Percentiles rank a stretch among this genome's conserved stretches.
phyloP scores from a whole-genome alignment of 352 stramenopile genomes.

The Globisporangium carolinianum region DNA sequence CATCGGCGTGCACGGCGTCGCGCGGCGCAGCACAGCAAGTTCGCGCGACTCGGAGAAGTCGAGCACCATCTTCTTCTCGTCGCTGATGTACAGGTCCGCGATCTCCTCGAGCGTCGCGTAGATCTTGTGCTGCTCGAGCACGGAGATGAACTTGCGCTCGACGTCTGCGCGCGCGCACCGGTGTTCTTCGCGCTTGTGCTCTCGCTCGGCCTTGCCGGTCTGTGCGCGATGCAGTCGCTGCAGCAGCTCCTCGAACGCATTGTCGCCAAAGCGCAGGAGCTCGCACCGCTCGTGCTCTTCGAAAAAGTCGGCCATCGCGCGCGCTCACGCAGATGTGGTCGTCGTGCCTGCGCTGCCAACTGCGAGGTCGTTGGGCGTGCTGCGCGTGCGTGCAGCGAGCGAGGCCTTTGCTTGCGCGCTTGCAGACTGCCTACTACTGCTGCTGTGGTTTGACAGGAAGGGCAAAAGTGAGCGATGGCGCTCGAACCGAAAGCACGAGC shows the following conservation, averaged over 20 bases:
- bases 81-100: slow-evolving; percentile 54
- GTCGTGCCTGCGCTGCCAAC: background rate
- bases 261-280: slow-evolving; percentile 32
- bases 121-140: slow-evolving; percentile 48
- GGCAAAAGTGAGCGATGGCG: background rate
- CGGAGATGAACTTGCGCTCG: slow-evolving; percentile 36
- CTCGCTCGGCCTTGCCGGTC: slow-evolving; percentile 8
- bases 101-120: slow-evolving; percentile 61
- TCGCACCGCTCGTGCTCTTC: slow-evolving; percentile 34
- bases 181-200: background rate
- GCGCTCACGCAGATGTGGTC: too few relatives aligned
- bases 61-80: slow-evolving; percentile 61
- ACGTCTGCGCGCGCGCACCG: slow-evolving; percentile 1
- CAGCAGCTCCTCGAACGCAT: slow-evolving; percentile 38
- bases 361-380: background rate
- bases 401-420: too few relatives aligned
- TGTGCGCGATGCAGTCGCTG: slow-evolving; percentile 24
- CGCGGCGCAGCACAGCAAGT: slow-evolving; percentile 37
- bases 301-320: slow-evolving; percentile 10
- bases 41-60: slow-evolving; percentile 67
- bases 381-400: too few relatives aligned
- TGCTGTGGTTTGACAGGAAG: background rate
- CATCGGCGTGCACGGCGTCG: slow-evolving; percentile 25
- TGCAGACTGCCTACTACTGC: too few relatives aligned
- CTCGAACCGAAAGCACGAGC: background rate